Evolutionary conservation across 257 asterid species (phyloP).

Genomic region (Leonotis leonurus): DNA sequence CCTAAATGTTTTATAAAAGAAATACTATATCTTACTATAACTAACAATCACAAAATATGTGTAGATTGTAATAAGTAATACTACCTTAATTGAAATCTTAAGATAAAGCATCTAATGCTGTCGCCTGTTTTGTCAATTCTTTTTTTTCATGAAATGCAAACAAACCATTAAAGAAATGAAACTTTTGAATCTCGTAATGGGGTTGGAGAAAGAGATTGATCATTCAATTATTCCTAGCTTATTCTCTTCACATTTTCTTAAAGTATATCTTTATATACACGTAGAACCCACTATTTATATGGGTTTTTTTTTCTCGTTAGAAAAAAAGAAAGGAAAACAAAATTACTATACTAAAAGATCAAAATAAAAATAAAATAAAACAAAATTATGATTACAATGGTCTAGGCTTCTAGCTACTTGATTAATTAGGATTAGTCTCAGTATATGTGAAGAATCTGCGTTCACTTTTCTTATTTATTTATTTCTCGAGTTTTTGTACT

Average conservation of each 20-base stretch:
- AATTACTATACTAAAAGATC: background rate
- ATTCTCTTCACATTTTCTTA: background rate
- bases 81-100: conserved; percentile 6
- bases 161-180: conserved; percentile 22
- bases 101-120: conserved; percentile 29
- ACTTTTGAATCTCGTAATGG: conserved; percentile 31
- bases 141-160: background rate
- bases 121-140: conserved; percentile 9
- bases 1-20: background rate
- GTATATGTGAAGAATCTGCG: no score
- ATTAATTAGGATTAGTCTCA: no score
- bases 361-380: no score
- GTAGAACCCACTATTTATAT: background rate
- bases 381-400: no score
- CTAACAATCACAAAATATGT: background rate
- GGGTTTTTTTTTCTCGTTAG: no score
- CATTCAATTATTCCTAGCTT: conserved; percentile 9
- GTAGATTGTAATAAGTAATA: background rate
- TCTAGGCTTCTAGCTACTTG: no score
- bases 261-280: background rate
- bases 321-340: background rate
- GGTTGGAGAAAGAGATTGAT: conserved; percentile 16
- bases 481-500: background rate
- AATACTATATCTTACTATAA: no score
- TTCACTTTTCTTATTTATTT: background rate